Conservation (phyloP, 192 early-diverging fungal genomes). For the Piromyces finnis region DNA sequence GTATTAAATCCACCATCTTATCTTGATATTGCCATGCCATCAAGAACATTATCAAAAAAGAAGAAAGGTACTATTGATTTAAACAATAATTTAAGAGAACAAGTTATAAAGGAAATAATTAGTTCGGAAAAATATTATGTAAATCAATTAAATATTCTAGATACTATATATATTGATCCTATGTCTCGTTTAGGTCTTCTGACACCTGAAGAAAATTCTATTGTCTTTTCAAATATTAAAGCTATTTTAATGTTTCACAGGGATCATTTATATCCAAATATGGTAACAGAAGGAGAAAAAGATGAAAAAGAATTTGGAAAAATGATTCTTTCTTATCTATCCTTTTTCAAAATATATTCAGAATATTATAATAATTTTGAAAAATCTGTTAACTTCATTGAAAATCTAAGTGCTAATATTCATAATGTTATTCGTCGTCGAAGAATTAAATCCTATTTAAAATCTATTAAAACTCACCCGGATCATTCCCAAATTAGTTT, state of each 20-base stretch:
- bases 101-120: not conserved
- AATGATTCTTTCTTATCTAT: not conserved
- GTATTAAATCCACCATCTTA: not conserved
- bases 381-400: not conserved
- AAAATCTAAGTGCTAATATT: not conserved
- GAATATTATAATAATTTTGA: not conserved
- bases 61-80: not conserved
- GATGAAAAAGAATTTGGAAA: not conserved
- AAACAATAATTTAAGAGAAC: not conserved
- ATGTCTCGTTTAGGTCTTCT: not conserved
- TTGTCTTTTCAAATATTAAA: not conserved
- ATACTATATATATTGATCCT: not conserved
- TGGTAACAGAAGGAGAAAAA: not conserved
- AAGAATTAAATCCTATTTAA: not conserved
- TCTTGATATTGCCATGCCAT: not conserved
- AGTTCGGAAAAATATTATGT: not conserved
- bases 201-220: not conserved
- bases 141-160: not conserved
- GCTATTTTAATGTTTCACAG: not conserved
- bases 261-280: not conserved
- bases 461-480: not conserved
- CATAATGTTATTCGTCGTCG: not conserved
- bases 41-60: not conserved
- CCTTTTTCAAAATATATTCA: not conserved
- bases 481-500: slow-evolving; percentile 47